phyloP scores from a whole-genome alignment of 2,329 filamentous ascomycete species.

The Leptographium wingfieldii region DNA sequence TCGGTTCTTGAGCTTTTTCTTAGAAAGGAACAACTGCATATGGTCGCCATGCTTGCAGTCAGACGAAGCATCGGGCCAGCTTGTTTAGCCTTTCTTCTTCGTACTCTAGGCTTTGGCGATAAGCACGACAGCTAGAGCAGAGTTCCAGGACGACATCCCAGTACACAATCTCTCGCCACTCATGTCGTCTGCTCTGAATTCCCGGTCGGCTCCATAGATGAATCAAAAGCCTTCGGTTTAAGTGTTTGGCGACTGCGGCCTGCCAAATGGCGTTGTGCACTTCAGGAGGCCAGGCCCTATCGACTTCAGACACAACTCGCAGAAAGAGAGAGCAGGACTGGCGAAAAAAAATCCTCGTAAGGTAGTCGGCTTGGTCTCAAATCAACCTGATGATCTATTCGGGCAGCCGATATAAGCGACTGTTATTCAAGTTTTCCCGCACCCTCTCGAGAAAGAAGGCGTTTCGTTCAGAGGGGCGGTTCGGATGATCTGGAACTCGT shows the following conservation, averaged over 20 bases:
- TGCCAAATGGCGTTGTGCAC: neutral
- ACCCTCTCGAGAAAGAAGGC: neutral
- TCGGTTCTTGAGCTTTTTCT: neutral
- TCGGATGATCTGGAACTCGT: neutral
- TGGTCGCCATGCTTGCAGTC: neutral
- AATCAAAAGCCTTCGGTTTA: neutral
- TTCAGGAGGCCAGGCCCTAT: neutral
- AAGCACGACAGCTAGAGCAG: neutral
- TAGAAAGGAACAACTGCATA: neutral
- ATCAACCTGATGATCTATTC: neutral
- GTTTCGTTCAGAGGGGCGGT: neutral
- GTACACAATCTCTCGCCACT: neutral
- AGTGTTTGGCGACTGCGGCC: neutral
- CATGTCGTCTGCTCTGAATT: neutral
- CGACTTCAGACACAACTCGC: neutral
- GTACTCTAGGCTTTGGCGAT: neutral
- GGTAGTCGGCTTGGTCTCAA: slow-evolving; percentile 1
- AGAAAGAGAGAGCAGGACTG: slow-evolving; percentile 3
- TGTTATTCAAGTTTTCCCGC: neutral
- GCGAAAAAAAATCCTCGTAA: neutral
- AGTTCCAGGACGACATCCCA: neutral
- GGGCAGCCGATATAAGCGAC: neutral
- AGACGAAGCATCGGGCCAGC: neutral
- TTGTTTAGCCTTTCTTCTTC: neutral
- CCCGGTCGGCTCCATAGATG: neutral